Base-by-base conservation (phyloP, 805 yeast species). In the Saccharomycopsis amapae region DNA sequence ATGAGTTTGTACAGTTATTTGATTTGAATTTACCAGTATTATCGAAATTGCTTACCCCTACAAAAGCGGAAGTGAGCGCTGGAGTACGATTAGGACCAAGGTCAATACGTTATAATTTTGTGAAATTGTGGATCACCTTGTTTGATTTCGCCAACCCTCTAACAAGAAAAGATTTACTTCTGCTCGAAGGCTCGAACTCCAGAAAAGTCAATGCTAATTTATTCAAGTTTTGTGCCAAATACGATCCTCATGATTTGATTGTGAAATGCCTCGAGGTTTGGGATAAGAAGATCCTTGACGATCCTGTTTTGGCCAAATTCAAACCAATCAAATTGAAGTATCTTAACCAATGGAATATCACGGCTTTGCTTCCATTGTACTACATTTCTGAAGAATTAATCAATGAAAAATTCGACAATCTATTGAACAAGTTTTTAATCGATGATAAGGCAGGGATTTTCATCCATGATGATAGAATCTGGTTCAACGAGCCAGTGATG, bases 291-390 rank as follows among this genome's bases (percentile, higher is more conserved):
- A 71, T 89, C 2, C 56, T 86, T 30, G 59, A 64, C 23, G 97
- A 89, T 53, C 56, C 66, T 2, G 63, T 72, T 10, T 82, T 79
- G 58, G 76, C 76, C 53, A 81, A 79, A 56, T 67, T 80, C 49
- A 39, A 40, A 18, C 23, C 37, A 4, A 74, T 87, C 0, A 89
- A 88, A 59, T 74, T 86, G 50, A 76, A 78, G 49, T 72, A 88
- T 13, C 73, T 90, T 56, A 86, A 85, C 55, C 97, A 89, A 58
- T 76, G 83, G 69, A 75, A 81, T 19, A 57, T 87, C 48, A 69
- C 71, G 23, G 78, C 78, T 44, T 53, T 86, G 25, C 73, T 77
- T 28, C 68, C 73, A 3, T 59, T 86, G 2, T 78, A 71, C 41
- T 66, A 68, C 33, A 59, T 67, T n/a, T 22, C 56, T 0, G 62